Conservation (phyloP, 2,329 filamentous ascomycete species). For the Sphaerulina vaccinii region DNA sequence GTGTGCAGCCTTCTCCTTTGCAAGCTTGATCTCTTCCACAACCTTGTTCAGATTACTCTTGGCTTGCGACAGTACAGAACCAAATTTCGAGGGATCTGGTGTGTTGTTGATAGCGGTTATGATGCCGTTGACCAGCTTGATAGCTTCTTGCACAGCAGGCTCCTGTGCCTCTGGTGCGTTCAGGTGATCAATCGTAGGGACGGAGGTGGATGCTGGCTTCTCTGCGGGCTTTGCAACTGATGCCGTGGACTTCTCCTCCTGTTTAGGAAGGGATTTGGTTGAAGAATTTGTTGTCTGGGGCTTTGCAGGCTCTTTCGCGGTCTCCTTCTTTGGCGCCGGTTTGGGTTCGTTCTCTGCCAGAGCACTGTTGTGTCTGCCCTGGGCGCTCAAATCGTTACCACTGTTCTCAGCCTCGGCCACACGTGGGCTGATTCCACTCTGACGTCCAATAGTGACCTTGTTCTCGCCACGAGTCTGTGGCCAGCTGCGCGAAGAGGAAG, state of each 20-base stretch:
- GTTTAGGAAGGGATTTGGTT: slow-evolving; percentile 22
- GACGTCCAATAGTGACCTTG: slow-evolving; percentile 77
- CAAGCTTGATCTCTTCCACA: slow-evolving; percentile 70
- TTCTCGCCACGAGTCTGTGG: slow-evolving; percentile 57
- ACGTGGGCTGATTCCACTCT: slow-evolving; percentile 81
- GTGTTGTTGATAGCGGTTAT: slow-evolving; percentile 92
- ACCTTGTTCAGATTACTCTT: slow-evolving; percentile 80
- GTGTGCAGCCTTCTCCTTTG: slow-evolving; percentile 68
- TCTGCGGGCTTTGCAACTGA: slow-evolving; percentile 38
- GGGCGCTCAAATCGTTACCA: slow-evolving; percentile 39
- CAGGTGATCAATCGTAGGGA: slow-evolving; percentile 72
- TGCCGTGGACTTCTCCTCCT: slow-evolving; percentile 21
- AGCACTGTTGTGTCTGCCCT: slow-evolving; percentile 63
- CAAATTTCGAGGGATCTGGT: slow-evolving; percentile 73
- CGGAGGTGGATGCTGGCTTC: slow-evolving; percentile 48
- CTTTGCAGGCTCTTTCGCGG: slow-evolving; percentile 27
- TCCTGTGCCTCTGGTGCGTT: slow-evolving; percentile 74
- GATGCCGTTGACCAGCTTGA: slow-evolving; percentile 93
- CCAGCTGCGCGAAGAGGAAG: slow-evolving; percentile 42
- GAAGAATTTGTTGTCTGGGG: slow-evolving; percentile 25
- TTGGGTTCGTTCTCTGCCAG: slow-evolving; percentile 51
- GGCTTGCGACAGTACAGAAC: slow-evolving; percentile 75
- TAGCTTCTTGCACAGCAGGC: slow-evolving; percentile 85
- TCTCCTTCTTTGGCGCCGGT: slow-evolving; percentile 34
- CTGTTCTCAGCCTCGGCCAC: slow-evolving; percentile 62